phyloP scores from a whole-genome alignment of 2,329 filamentous ascomycete genomes.

The Pseudogymnoascus pannorum region DNA sequence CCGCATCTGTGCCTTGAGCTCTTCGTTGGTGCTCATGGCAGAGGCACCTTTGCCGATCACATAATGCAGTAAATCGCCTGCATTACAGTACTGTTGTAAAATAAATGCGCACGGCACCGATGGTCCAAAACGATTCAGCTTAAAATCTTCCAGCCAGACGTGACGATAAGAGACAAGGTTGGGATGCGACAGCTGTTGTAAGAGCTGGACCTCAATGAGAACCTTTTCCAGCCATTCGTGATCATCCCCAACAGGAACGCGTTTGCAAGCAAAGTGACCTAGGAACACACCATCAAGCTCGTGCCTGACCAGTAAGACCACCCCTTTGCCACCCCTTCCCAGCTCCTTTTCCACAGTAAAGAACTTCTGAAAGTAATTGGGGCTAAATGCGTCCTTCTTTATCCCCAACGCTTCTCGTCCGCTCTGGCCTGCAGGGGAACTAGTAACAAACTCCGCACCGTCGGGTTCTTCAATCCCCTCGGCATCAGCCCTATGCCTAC shows the following conservation, averaged over 20 bases:
- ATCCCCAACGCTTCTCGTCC: conserved; percentile 59
- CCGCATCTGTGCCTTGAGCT: conserved; percentile 81
- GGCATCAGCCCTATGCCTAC: conserved; percentile 20
- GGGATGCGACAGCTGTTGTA: conserved; percentile 85
- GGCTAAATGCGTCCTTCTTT: conserved; percentile 78
- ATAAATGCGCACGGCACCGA: conserved; percentile 94
- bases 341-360: conserved; percentile 85
- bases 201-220: conserved; percentile 82
- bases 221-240: conserved; percentile 95
- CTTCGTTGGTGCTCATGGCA: conserved; percentile 62
- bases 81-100: conserved; percentile 94
- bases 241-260: conserved; percentile 90
- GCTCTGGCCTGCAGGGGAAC: conserved; percentile 36
- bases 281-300: conserved; percentile 82
- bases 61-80: conserved; percentile 82
- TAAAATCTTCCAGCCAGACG: conserved; percentile 89
- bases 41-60: conserved; percentile 62
- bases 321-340: conserved; percentile 85
- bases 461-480: conserved; percentile 14
- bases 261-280: conserved; percentile 87
- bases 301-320: conserved; percentile 89
- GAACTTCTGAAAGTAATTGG: conserved; percentile 86
- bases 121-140: conserved; percentile 78
- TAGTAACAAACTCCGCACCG: conserved; percentile 44
- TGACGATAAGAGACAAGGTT: conserved; percentile 96